These are phyloP conservation scores for Malassezia brasiliensis DNA, from an alignment of 1,284 basidiomycete genomes.

Conservation along the genomic window DNA sequence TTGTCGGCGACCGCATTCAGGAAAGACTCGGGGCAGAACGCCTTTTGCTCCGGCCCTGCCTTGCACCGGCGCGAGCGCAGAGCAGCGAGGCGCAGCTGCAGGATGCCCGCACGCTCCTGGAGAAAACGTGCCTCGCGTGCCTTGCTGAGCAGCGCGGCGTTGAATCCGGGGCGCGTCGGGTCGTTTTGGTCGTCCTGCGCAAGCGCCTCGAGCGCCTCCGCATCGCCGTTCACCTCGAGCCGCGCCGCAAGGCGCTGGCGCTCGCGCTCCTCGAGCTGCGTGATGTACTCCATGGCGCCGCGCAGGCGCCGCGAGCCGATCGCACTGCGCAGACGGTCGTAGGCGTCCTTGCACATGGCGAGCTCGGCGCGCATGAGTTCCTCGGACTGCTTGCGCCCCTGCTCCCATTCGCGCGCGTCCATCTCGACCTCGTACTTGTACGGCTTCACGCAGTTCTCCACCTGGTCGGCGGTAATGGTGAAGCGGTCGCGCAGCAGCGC, in stretches of 20 bases:
- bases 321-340: constrained; percentile 71
- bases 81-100: constrained; percentile 72
- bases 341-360: constrained; percentile 69
- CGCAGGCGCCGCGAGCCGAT: constrained; percentile 74
- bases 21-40: constrained; percentile 92
- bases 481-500: constrained; percentile 83
- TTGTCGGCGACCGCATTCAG: constrained; percentile 93
- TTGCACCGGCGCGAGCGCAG: constrained; percentile 81
- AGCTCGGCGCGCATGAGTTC: constrained; percentile 75
- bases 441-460: constrained; percentile 99
- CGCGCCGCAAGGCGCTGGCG: constrained; percentile 55
- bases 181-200: constrained; percentile 51
- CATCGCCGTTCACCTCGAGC: constrained; percentile 14
- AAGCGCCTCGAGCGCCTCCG: neutral
- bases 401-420: constrained; percentile 80
- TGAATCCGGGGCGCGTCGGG: constrained; percentile 56
- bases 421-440: constrained; percentile 83
- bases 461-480: constrained; percentile 86
- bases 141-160: constrained; percentile 58
- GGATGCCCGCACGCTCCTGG: constrained; percentile 65
- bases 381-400: constrained; percentile 65
- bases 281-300: constrained; percentile 70
- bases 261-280: constrained; percentile 69
- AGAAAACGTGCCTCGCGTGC: constrained; percentile 86
- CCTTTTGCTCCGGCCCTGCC: constrained; percentile 70